A percentile compares a stretch with the other conserved stretches of the same genome.
Conservation (phyloP, 2,329 filamentous ascomycete species). For the Fusarium musae region DNA sequence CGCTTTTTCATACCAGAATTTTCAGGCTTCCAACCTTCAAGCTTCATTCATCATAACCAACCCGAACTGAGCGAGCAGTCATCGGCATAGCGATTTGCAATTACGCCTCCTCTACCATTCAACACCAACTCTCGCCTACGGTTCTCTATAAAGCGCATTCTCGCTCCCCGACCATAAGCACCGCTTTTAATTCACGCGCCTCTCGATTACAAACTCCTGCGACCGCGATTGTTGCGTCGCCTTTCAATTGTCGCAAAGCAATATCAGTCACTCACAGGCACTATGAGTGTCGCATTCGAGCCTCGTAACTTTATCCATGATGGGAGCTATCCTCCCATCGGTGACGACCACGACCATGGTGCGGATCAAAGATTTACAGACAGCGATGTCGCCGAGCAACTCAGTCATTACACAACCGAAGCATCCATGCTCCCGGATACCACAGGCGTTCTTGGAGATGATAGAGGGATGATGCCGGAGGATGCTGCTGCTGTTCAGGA, state of each 20-base stretch:
- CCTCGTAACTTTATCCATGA: conserved; percentile 61
- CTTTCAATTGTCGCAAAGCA: conserved; percentile 9
- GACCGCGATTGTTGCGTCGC: conserved; percentile 31
- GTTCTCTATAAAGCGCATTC: background rate
- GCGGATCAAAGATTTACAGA: conserved; percentile 56
- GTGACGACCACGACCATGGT: conserved; percentile 56
- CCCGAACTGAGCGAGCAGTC: conserved; percentile 18
- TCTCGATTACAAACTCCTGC: conserved; percentile 9
- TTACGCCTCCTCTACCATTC: background rate
- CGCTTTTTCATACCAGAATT: conserved; percentile 49
- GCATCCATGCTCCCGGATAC: conserved; percentile 53
- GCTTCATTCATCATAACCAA: conserved; percentile 35
- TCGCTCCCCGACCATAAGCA: background rate
- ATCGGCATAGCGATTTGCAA: conserved; percentile 18
- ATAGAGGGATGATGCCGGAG: conserved; percentile 51
- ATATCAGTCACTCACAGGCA: conserved; percentile 37
- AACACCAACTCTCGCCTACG: background rate
- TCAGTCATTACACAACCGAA: conserved; percentile 57
- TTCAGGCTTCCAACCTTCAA: conserved; percentile 48
- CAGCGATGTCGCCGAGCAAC: conserved; percentile 55
- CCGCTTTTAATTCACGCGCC: conserved; percentile 19
- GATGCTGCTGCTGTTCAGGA: conserved; percentile 54
- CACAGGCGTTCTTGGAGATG: conserved; percentile 50
- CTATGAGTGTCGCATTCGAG: conserved; percentile 65
- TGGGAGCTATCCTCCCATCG: conserved; percentile 59